Percentiles rank a stretch among this genome's conserved stretches.
These are phyloP conservation scores for Plasmodium coatneyi DNA, from an alignment of 169 alveolate genomes.

Conservation along the genomic window DNA sequence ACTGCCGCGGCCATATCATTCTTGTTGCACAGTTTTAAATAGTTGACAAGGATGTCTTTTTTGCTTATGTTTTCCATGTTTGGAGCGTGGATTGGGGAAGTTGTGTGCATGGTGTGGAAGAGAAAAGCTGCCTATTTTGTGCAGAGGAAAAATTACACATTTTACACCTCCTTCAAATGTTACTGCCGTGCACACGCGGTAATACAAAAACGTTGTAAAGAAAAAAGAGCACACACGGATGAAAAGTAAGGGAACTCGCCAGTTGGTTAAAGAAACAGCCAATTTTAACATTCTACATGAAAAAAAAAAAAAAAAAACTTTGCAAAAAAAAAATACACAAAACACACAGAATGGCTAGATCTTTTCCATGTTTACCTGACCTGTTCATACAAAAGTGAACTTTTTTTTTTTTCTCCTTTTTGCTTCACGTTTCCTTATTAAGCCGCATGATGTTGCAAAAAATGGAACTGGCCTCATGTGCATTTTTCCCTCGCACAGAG, in stretches of 20 bases:
- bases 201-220: background rate
- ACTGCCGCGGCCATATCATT: slow-evolving; percentile 62
- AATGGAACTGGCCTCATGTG: background rate
- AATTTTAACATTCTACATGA: background rate
- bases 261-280: background rate
- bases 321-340: background rate
- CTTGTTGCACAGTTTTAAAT: slow-evolving; percentile 55
- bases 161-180: background rate
- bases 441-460: background rate
- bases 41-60: slow-evolving; percentile 39
- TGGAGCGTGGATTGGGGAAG: background rate
- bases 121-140: background rate
- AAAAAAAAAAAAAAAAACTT: slow-evolving; percentile 2
- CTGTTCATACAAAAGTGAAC: slow-evolving; percentile 30
- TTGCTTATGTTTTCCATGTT: slow-evolving; percentile 43
- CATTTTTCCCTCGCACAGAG: background rate
- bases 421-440: background rate
- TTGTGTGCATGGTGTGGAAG: background rate
- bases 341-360: slow-evolving; percentile 10
- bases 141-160: background rate
- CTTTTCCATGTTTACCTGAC: slow-evolving; percentile 30
- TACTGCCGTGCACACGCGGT: background rate
- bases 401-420: background rate
- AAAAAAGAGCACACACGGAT: background rate
- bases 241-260: background rate